Evolutionary conservation across 768 basidiomycete genomes (phyloP).

Genomic region (Suillus plorans): DNA sequence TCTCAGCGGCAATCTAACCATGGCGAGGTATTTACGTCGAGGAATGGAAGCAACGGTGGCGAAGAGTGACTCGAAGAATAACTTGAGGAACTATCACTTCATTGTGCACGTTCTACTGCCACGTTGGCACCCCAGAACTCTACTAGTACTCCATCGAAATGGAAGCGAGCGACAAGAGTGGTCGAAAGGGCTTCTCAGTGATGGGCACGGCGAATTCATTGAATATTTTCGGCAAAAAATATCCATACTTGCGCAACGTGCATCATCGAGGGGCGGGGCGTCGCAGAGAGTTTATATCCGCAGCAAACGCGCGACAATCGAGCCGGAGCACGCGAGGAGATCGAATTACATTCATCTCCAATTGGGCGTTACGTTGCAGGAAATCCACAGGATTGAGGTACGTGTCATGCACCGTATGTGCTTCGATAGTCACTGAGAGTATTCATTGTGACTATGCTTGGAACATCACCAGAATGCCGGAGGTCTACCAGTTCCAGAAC

Average conservation of each 20-base stretch:
- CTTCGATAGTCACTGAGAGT: background rate
- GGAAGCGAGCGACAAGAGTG: background rate
- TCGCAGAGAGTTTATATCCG: background rate
- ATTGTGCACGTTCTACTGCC: background rate
- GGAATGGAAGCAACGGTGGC: background rate
- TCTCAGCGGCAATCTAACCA: background rate
- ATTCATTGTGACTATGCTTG: background rate
- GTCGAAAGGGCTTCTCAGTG: too few species aligned
- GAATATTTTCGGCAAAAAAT: too few species aligned
- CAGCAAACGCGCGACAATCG: background rate
- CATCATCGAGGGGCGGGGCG: background rate
- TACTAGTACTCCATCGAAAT: background rate
- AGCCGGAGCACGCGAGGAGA: background rate
- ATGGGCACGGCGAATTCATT: background rate
- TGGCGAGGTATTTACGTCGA: background rate
- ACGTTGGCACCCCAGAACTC: slow-evolving; percentile 5
- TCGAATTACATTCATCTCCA: background rate
- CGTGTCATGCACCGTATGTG: background rate
- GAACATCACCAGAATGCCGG: background rate
- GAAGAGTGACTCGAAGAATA: background rate
- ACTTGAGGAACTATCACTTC: background rate
- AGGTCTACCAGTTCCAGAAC: background rate
- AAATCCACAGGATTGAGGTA: background rate
- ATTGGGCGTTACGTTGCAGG: background rate
- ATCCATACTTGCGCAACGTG: background rate